Percentiles rank a stretch among this genome's conserved stretches.
phyloP scores from a whole-genome alignment of 164 flowering plant genomes.

The Stephania cephalantha region DNA sequence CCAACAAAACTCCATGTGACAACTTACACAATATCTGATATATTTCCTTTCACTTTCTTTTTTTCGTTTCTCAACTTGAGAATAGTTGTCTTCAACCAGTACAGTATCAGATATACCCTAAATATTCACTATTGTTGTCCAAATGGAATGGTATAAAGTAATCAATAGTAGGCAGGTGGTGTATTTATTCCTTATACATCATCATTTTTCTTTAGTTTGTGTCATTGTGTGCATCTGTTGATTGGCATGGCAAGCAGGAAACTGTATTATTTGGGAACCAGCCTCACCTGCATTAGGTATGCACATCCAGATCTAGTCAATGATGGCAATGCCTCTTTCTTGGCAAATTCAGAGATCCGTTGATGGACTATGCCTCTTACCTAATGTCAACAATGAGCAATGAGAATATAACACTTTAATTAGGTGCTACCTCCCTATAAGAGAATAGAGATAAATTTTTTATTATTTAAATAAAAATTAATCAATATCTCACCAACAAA shows the following conservation, averaged over 20 bases:
- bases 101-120: background rate
- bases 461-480: slow-evolving; percentile 8
- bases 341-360: slow-evolving; percentile 81
- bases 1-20: background rate
- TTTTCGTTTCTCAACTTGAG: too few species aligned
- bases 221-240: too few species aligned
- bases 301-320: slow-evolving; percentile 98
- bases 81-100: too few species aligned
- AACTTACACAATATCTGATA: too few species aligned
- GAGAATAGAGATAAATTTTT: slow-evolving; percentile 2
- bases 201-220: too few species aligned
- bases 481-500: slow-evolving; percentile 55
- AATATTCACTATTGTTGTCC: background rate
- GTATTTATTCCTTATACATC: background rate
- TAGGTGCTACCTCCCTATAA: background rate
- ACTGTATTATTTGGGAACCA: background rate
- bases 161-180: background rate
- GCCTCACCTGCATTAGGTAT: slow-evolving; percentile 82
- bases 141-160: background rate
- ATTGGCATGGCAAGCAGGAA: background rate
- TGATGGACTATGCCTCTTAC: slow-evolving; percentile 80
- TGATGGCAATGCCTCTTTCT: slow-evolving; percentile 85
- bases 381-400: slow-evolving; percentile 29
- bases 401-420: background rate
- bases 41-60: too few species aligned